Evolutionary conservation across 352 stramenopile species (phyloP), one percentile per base, ranked within the genome.

Genomic region (Phytophthora idaei): DNA sequence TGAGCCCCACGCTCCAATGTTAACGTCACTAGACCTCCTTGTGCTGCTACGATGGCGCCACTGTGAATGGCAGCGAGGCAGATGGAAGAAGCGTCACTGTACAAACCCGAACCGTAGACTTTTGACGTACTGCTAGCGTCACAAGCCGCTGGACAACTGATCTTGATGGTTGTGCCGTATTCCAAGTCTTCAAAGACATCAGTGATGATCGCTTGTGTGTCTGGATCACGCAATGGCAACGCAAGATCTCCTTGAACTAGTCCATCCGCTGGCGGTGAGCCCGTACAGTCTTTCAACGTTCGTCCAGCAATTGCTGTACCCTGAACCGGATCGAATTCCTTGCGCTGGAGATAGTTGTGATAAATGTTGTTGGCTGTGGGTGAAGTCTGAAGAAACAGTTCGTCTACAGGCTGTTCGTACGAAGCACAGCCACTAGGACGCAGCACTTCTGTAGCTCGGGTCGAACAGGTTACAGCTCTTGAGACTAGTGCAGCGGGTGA

Each of bases 381-480:
- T 7, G 95, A 91, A 14, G 78, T 71, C 34, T 92, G 89, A 9
- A 92, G 67, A 50, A 92, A 93, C 10, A 93, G 71, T 27, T 96
- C 85, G 59, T 98, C 96, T 11, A 98, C 86, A 25, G 92, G 90
- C 29, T 87, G 81, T 29, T 98, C 95, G 69, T 99, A 99, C 10
- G 90, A 98, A 4, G 88, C 89, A 72, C 97, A 99, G 6, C 97
- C 95, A 34, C 89, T 97, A 0, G 97, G 97, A 9, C 95, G 73
- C 25, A 98, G 52, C 14, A 98, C 81, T 48, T 98, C 81, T 0
- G 84, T 74, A 3, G 95, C 69, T 46, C 74, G 81, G 32, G 94
- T 97, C 7, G 72, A 62, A 73, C 95, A 99, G 9, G 74, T 85
- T 5, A 95, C 64, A 7, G 64, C 37, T 14, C 82, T 74, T 14